These are phyloP conservation scores for Gracilaria vermiculophylla DNA, from an alignment of 23 red algal species.

Conservation along the genomic window DNA sequence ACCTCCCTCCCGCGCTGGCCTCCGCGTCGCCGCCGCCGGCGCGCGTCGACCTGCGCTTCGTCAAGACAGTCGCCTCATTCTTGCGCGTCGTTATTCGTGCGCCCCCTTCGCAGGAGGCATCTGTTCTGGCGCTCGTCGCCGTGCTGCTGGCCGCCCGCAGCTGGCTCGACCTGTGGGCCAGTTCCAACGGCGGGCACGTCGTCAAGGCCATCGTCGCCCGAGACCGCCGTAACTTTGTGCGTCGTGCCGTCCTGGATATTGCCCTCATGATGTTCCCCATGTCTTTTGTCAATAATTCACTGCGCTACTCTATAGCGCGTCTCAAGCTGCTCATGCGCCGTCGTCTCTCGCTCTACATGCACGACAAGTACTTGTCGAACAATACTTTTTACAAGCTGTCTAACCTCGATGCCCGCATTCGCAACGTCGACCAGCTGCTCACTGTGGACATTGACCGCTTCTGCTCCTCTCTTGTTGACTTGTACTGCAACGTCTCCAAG, in stretches of 20 bases:
- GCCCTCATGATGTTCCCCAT: conserved; percentile 92
- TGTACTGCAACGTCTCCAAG: conserved; percentile 97
- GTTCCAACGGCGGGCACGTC: conserved; percentile 92
- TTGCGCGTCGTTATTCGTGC: conserved; percentile 70
- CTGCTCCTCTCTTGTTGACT: conserved; percentile 83
- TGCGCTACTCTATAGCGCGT: conserved; percentile 75
- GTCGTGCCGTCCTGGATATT: conserved; percentile 81
- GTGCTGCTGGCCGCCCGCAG: conserved; percentile 71
- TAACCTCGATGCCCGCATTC: conserved; percentile 92
- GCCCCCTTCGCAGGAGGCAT: conserved; percentile 63
- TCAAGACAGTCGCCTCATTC: conserved; percentile 59
- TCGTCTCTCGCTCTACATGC: conserved; percentile 78
- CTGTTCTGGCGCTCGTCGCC: conserved; percentile 55
- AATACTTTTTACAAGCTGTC: conserved; percentile 89
- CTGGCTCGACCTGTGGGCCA: conserved; percentile 90
- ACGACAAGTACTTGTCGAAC: conserved; percentile 89
- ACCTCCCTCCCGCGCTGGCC: neutral
- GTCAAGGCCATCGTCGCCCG: conserved; percentile 96
- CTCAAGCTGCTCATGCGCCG: conserved; percentile 83
- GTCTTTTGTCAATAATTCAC: conserved; percentile 88
- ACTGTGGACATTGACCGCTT: conserved; percentile 95
- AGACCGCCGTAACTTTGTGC: conserved; percentile 75
- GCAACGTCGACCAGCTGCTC: conserved; percentile 96
- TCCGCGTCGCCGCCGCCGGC: neutral
- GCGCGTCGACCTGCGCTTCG: conserved; percentile 78